Evolutionary conservation across 257 asterid genomes (phyloP), one percentile per base, ranked within the genome.

Genomic region (Solanum piurae): DNA sequence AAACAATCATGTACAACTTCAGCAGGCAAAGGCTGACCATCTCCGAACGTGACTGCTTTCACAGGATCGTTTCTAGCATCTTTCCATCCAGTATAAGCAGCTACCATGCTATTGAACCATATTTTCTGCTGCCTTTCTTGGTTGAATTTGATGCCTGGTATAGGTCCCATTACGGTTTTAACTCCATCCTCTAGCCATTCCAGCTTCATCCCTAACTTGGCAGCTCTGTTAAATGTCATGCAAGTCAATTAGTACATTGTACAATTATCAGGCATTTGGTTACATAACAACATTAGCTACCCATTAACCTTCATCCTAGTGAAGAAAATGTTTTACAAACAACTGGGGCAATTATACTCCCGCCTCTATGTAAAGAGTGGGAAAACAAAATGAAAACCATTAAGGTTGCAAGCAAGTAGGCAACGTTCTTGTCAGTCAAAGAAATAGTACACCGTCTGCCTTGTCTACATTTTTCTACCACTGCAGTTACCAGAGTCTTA

Each of bases 61-160:
- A 88, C 92, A 4, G 99, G 97, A 85, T 95, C 95, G 52, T 96
- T 96, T 27, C 95, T 83, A 2, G 92, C 90, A 86, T 96, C 98
- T 88, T 94, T 90, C 98, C 99, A 96, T 7, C 98, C 98, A 0
- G 95, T 95, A 68, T 96, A 96, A 40, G 98, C 99, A 83, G 97
- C 98, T 85, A 93, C 97, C 98, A 96, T 94, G 89, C 95, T 93
- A 90, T 96, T 96, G 90, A 96, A 94, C 98, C 98, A 96, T 73
- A 89, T 93, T 90, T 95, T 95, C 38, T 94, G 91, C 86, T 91
- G 90, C 88, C 98, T 92, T 5, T 91, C 87, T 87, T 91, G 80
- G 58, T 95, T 96, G 36, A 87, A 74, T 79, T 94, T 95, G 88
- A 94, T 88, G 33, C 95, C 98, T 1, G 98, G 98, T 86, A 95